Conservation (phyloP, 345 rosid genomes). For the Gynandropsis gynandra region DNA sequence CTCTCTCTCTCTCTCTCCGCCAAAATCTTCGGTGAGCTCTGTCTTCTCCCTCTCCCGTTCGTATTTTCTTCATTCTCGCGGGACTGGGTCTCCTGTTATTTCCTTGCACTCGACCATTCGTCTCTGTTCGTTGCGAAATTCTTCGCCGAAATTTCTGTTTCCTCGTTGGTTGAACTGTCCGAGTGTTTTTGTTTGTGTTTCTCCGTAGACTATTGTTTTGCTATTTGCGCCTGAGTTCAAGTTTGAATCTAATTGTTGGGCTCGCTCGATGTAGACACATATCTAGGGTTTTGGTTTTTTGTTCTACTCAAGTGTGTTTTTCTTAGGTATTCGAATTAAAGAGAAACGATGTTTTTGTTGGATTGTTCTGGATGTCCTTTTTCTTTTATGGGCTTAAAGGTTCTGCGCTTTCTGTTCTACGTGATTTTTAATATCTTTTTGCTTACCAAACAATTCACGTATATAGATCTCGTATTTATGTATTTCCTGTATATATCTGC, state of each 20-base stretch:
- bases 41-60: too few relatives aligned
- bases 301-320: not conserved
- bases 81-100: not conserved
- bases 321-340: not conserved
- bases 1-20: too few relatives aligned
- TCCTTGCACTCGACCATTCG: not conserved
- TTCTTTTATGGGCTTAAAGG: not conserved
- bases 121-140: not conserved
- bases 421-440: not conserved
- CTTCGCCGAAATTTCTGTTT: not conserved
- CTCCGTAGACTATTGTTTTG: not conserved
- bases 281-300: conserved; percentile 15
- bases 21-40: too few relatives aligned
- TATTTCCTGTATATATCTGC: too few relatives aligned
- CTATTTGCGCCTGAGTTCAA: not conserved
- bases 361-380: not conserved
- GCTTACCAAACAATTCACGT: not conserved
- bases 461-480: not conserved
- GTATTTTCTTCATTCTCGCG: too few relatives aligned
- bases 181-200: not conserved
- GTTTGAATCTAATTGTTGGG: not conserved
- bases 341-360: not conserved
- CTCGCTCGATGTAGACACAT: conserved; percentile 10
- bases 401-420: conserved; percentile 2
- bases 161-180: not conserved